Evolutionary conservation across 2,329 filamentous ascomycete species (phyloP), one percentile per base, ranked within the genome.

Genomic region (Aspergillus sp.): DNA sequence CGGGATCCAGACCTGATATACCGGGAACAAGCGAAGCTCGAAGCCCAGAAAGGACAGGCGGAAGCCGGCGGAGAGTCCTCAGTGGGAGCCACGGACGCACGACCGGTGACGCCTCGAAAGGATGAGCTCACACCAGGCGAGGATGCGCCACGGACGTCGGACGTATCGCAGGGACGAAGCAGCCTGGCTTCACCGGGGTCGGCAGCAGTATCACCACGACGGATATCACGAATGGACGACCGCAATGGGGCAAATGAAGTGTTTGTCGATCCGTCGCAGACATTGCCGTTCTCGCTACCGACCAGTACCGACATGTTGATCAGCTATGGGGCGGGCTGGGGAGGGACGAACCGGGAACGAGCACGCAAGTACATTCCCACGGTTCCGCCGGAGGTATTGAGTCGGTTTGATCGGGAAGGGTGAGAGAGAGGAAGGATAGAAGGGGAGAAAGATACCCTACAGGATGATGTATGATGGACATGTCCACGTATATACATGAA

Each of bases 221-320:
- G 50, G n/a, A 40, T 49, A 5, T 43, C 55, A 9, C 47, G 49
- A 37, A 45, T 49, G 28, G 58, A 63, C 10, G 60, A 60, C 34
- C 60, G 60, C 13, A 57, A 55, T 27, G 52, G 56, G 19, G 50
- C 49, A 12, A 61, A 59, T 40, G 56, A 49, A 30, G 52, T 96
- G 31, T 81, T 96, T 35, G 70, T 97, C 42, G 90, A 97, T 59
- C 89, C 91, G 3, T 87, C 90, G 2, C 74, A 95, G 47, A 95
- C 96, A 78, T 77, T 98, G 27, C 93, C 93, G 0, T 98, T 98
- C 64, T 86, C 86, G n/a, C 74, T 98, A 27, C 93, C 93, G 1
- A 95, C 91, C 1, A 93, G 89, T 45, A 97, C 90, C 27, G 93
- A 98, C 65, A 98, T 98, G 93, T 77, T 97, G 38, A 82, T 98